Percentiles rank a stretch among this genome's conserved stretches.
These are phyloP conservation scores for Sphagnurus paluster DNA, from an alignment of 1,284 basidiomycete genomes.

Conservation along the genomic window DNA sequence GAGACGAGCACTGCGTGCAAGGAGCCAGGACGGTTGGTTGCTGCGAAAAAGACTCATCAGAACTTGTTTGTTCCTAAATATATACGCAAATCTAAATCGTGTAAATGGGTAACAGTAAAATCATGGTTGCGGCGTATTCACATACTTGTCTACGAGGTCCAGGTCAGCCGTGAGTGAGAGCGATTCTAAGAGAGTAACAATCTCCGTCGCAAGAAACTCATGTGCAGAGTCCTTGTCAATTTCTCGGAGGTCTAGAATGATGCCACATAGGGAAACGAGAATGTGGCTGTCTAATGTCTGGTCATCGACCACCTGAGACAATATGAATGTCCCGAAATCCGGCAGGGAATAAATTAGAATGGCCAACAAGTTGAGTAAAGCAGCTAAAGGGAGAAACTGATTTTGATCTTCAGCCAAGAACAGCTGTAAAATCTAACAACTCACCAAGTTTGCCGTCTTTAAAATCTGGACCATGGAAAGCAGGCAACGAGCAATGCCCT, in stretches of 20 bases:
- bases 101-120: slow-evolving; percentile 6
- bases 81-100: slow-evolving; percentile 37
- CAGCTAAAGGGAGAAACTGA: slow-evolving; percentile 46
- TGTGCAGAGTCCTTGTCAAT: slow-evolving; percentile 26
- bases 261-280: slow-evolving; percentile 39
- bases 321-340: slow-evolving; percentile 39
- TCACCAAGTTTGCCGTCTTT: slow-evolving; percentile 39
- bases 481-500: slow-evolving; percentile 36
- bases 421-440: slow-evolving; percentile 21
- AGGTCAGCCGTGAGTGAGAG: slow-evolving; percentile 50
- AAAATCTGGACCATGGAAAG: slow-evolving; percentile 37
- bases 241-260: slow-evolving; percentile 41
- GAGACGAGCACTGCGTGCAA: slow-evolving; percentile 44
- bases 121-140: slow-evolving; percentile 2
- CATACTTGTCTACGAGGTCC: slow-evolving; percentile 45
- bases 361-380: slow-evolving; percentile 54
- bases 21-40: slow-evolving; percentile 49
- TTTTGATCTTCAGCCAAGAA: slow-evolving; percentile 13
- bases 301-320: slow-evolving; percentile 32
- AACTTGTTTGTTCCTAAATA: slow-evolving; percentile 40
- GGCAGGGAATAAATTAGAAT: slow-evolving; percentile 50
- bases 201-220: slow-evolving; percentile 38
- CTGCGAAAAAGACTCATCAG: slow-evolving; percentile 49
- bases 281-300: slow-evolving; percentile 31
- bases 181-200: slow-evolving; percentile 51